Conservation (phyloP, 805 yeast species). For the Yamadazyma sp. region DNA sequence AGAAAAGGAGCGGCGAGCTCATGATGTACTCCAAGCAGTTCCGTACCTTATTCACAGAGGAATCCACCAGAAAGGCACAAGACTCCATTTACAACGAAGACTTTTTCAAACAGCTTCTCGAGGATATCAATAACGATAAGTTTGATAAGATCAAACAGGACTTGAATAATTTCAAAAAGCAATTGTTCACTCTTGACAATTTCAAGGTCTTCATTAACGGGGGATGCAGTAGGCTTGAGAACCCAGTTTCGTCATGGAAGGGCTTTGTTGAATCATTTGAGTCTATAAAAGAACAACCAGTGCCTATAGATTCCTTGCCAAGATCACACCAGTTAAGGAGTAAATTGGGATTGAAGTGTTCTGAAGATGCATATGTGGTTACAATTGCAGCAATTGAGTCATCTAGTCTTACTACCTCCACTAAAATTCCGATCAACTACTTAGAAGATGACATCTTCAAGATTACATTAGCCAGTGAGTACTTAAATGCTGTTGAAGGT, state of each 20-base stretch:
- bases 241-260: constrained; percentile 64
- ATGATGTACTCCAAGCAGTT: constrained; percentile 67
- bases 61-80: constrained; percentile 64
- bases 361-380: constrained; percentile 57
- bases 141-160: constrained; percentile 47
- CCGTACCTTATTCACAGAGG: constrained; percentile 50
- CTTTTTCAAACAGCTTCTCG: constrained; percentile 45
- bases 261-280: constrained; percentile 25
- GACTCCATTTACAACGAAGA: constrained; percentile 66
- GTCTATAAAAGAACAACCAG: constrained; percentile 15
- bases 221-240: constrained; percentile 50
- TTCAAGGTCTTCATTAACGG: constrained; percentile 72
- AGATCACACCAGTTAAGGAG: constrained; percentile 55
- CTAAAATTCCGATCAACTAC: constrained; percentile 56
- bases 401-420: constrained; percentile 59
- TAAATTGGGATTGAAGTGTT: constrained; percentile 51
- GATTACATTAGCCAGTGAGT: constrained; percentile 70
- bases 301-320: constrained; percentile 35
- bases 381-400: constrained; percentile 86
- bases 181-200: constrained; percentile 57
- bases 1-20: constrained; percentile 59
- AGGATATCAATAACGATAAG: constrained; percentile 54
- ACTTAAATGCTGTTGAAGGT: constrained; percentile 86
- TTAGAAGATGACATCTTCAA: constrained; percentile 59
- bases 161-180: constrained; percentile 51